Conservation (phyloP, 805 yeast species). For the Schwanniomyces sp. region DNA sequence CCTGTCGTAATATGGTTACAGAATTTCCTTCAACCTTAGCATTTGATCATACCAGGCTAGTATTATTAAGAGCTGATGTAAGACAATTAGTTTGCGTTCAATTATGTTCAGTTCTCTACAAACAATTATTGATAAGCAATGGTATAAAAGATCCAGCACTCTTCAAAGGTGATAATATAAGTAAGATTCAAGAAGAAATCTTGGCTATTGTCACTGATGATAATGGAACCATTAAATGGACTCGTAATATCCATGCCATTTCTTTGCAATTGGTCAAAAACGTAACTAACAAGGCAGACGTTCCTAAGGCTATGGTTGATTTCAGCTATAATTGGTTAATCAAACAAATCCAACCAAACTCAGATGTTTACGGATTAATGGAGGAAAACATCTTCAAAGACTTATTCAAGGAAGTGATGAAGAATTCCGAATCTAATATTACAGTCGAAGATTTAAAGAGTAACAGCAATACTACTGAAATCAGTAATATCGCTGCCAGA, state of each 20-base stretch:
- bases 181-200: slow-evolving; percentile 64
- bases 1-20: slow-evolving; percentile 77
- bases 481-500: slow-evolving; percentile 57
- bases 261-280: slow-evolving; percentile 64
- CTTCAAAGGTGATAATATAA: slow-evolving; percentile 35
- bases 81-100: slow-evolving; percentile 81
- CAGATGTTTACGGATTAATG: slow-evolving; percentile 73
- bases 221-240: slow-evolving; percentile 88
- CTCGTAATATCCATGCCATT: slow-evolving; percentile 71
- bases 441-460: not conserved
- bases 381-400: slow-evolving; percentile 64
- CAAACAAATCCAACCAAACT: slow-evolving; percentile 81
- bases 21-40: slow-evolving; percentile 83
- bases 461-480: slow-evolving; percentile 33
- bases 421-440: slow-evolving; percentile 7
- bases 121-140: slow-evolving; percentile 51
- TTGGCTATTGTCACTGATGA: slow-evolving; percentile 80
- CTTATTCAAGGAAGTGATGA: slow-evolving; percentile 37
- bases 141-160: slow-evolving; percentile 18
- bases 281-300: slow-evolving; percentile 18
- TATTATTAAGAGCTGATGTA: slow-evolving; percentile 78
- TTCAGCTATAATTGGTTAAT: slow-evolving; percentile 78
- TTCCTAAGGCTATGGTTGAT: slow-evolving; percentile 45
- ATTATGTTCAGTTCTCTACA: slow-evolving; percentile 69
- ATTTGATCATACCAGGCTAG: slow-evolving; percentile 79